Evolutionary conservation across 2,329 filamentous ascomycete species (phyloP).

Genomic region (Penicillium sp.): DNA sequence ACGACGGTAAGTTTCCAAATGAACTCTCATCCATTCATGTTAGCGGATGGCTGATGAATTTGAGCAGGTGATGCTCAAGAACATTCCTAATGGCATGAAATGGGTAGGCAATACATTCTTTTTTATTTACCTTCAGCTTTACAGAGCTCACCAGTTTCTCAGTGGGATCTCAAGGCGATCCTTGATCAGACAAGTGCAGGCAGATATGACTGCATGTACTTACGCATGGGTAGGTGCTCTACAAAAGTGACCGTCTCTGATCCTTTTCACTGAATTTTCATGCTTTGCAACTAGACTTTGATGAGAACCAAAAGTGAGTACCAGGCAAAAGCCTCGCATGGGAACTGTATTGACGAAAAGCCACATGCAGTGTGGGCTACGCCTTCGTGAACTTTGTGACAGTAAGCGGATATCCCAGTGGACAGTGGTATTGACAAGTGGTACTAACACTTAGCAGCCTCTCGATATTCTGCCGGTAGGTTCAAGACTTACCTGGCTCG

Average conservation of each 20-base stretch:
- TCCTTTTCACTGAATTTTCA: not conserved
- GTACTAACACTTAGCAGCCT: constrained; percentile 48
- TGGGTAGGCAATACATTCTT: constrained; percentile 39
- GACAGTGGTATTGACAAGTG: constrained; percentile 38
- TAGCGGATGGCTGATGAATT: constrained; percentile 5
- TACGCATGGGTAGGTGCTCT: constrained; percentile 66
- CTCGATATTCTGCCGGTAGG: constrained; percentile 69
- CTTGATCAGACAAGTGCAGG: constrained; percentile 76
- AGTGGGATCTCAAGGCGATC: constrained; percentile 71
- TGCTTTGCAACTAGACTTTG: constrained; percentile 57
- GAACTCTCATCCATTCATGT: not conserved
- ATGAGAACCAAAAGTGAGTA: constrained; percentile 76
- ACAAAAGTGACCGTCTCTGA: too few species aligned
- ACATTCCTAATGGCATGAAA: constrained; percentile 85
- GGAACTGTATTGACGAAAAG: not conserved
- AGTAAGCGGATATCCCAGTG: constrained; percentile 49
- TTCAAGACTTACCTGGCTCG: constrained; percentile 34
- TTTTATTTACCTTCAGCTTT: not conserved
- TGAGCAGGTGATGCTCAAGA: constrained; percentile 79
- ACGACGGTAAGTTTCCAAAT: constrained; percentile 6
- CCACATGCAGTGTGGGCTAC: constrained; percentile 72
- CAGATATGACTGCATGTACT: constrained; percentile 90
- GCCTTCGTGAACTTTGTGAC: constrained; percentile 94
- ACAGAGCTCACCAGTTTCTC: constrained; percentile 17
- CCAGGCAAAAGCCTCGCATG: not conserved